A percentile compares a stretch with the other conserved stretches of the same genome.
phyloP scores from a whole-genome alignment of 441 rosid species.

The Gossypium armourianum region DNA sequence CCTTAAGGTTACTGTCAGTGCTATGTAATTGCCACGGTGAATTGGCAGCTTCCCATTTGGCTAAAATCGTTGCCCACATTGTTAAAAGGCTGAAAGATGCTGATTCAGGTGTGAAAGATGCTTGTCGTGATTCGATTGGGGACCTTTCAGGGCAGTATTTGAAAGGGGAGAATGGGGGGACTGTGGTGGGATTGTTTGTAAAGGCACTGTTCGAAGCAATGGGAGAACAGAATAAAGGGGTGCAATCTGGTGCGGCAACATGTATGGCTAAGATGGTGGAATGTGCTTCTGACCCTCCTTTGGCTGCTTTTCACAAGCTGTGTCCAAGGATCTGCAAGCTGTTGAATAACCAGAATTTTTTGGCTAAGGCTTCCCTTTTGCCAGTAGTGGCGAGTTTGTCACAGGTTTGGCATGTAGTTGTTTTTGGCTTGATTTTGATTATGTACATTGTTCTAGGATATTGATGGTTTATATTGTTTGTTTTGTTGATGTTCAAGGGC shows the following conservation, averaged over 20 bases:
- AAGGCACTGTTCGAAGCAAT: constrained; percentile 83
- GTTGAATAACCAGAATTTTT: constrained; percentile 62
- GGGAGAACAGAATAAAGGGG: constrained; percentile 89
- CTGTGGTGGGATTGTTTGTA: constrained; percentile 57
- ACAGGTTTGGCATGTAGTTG: constrained; percentile 47
- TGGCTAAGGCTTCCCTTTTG: constrained; percentile 70
- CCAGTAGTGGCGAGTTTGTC: constrained; percentile 66
- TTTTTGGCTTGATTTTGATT: background rate
- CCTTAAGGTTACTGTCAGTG: constrained; percentile 54
- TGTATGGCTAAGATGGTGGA: constrained; percentile 92
- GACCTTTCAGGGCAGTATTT: constrained; percentile 54
- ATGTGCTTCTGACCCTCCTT: constrained; percentile 46
- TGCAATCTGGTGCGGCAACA: constrained; percentile 78
- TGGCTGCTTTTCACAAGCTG: constrained; percentile 57
- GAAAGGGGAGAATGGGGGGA: constrained; percentile 36
- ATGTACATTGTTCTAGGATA: background rate
- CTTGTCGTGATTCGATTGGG: constrained; percentile 75
- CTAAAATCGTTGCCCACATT: constrained; percentile 56
- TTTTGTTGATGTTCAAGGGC: background rate
- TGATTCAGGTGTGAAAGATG: constrained; percentile 82
- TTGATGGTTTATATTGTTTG: constrained; percentile 1
- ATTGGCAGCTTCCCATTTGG: constrained; percentile 53
- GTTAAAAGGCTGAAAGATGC: constrained; percentile 65
- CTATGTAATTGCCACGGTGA: constrained; percentile 51
- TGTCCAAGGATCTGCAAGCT: constrained; percentile 82